Evolutionary conservation across 257 asterid species (phyloP).

Genomic region (Nyctanthes arbortristis): DNA sequence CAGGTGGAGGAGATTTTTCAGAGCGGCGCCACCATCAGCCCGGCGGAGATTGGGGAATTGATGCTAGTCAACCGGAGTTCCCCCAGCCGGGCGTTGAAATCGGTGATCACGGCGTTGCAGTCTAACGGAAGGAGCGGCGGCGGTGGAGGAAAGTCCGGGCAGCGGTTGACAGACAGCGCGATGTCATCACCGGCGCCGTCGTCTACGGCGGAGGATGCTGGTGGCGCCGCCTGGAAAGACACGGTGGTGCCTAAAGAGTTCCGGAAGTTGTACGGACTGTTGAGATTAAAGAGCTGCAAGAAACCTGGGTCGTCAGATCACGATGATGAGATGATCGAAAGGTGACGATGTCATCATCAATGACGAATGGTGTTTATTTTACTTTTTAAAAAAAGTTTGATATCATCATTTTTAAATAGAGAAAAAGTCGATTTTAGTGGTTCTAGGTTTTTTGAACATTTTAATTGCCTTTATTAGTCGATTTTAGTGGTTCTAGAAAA

Average conservation of each 20-base stretch:
- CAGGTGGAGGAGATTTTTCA: slow-evolving; percentile 62
- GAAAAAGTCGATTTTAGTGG: neutral
- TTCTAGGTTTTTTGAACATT: neutral
- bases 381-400: neutral
- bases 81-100: slow-evolving; percentile 62
- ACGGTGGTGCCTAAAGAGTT: slow-evolving; percentile 52
- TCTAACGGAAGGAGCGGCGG: slow-evolving; percentile 27
- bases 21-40: slow-evolving; percentile 61
- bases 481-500: too few species aligned
- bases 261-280: slow-evolving; percentile 58
- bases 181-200: slow-evolving; percentile 43
- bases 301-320: slow-evolving; percentile 54
- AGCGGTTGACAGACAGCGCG: slow-evolving; percentile 32
- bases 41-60: slow-evolving; percentile 65
- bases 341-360: slow-evolving; percentile 25
- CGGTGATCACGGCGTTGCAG: slow-evolving; percentile 61
- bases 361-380: neutral
- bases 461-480: too few species aligned
- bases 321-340: slow-evolving; percentile 37
- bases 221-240: slow-evolving; percentile 59
- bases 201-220: slow-evolving; percentile 38
- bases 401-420: neutral
- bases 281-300: slow-evolving; percentile 56
- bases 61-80: slow-evolving; percentile 61
- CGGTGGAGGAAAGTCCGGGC: slow-evolving; percentile 18